These are phyloP conservation scores for Aspergillus sp. DNA, from an alignment of 2,329 filamentous ascomycete genomes.

Conservation along the genomic window DNA sequence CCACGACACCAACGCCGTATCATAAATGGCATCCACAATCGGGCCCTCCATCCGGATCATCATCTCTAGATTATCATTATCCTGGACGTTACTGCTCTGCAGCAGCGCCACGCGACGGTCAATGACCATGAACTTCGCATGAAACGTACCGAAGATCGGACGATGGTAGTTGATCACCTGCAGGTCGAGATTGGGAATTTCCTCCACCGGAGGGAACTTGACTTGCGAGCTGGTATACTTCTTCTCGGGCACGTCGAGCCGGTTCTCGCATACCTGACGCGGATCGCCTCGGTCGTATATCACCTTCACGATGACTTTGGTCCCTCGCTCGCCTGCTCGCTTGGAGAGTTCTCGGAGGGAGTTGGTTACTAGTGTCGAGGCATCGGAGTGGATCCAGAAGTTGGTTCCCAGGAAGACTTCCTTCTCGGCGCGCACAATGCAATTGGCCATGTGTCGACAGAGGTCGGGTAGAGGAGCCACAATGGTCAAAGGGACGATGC, in stretches of 20 bases:
- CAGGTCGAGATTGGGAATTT: constrained; percentile 70
- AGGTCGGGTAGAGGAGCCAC: constrained; percentile 70
- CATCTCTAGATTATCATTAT: constrained; percentile 82
- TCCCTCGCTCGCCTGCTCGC: constrained; percentile 58
- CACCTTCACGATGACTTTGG: constrained; percentile 66
- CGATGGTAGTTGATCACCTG: constrained; percentile 72
- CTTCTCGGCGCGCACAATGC: constrained; percentile 69
- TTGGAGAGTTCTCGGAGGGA: constrained; percentile 68
- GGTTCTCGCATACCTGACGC: constrained; percentile 64
- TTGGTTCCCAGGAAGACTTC: constrained; percentile 76
- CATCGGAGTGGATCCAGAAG: constrained; percentile 70
- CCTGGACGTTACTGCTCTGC: constrained; percentile 74
- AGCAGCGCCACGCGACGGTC: constrained; percentile 69
- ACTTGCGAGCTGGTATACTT: constrained; percentile 61
- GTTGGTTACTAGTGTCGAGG: constrained; percentile 66
- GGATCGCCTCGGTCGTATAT: constrained; percentile 71
- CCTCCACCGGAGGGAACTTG: constrained; percentile 59
- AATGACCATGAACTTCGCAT: constrained; percentile 75
- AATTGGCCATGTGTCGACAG: constrained; percentile 70
- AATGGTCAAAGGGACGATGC: constrained; percentile 66
- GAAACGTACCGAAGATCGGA: constrained; percentile 70
- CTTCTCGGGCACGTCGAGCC: constrained; percentile 58
- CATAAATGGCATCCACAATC: constrained; percentile 74
- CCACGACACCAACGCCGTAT: constrained; percentile 73
- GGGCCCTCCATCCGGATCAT: constrained; percentile 73